Base-by-base conservation (phyloP, 2,329 filamentous ascomycete species). In the Arthrobotrys pseudoclavata region DNA sequence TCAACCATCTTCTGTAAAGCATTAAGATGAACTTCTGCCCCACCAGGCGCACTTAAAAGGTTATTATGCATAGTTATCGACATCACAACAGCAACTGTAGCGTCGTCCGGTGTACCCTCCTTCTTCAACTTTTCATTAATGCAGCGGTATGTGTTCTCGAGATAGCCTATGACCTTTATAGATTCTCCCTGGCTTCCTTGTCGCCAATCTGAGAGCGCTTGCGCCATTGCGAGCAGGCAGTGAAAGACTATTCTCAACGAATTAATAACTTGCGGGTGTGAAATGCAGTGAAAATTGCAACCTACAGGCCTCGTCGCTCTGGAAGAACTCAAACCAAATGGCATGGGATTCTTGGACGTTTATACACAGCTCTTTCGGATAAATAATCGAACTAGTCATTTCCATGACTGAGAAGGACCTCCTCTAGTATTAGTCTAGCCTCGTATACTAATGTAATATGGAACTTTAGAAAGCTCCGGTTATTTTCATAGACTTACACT, bases 41-140 rank as follows among this genome's bases (percentile, higher is more conserved):
- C 67, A 20, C 60, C 62, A 5, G 74, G 67, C 15, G 74, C 67
- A 4, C 67, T 63, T 6, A 71, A 37, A n/a, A 77, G 34, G 42
- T 77, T 77, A 52, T 68, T 66, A 40, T 77, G 64, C 74, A 77
- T 77, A 0, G 74, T 57, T 10, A 77, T 71, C 4, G 74, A 77
- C 74, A 77, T 77, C 3, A 77, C 74, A 22, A 50, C 62, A 7
- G 74, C 74, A 24, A 77, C 47, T 3, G 74, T 77, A 12, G 74
- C 18, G 26, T 77, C 52, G 3, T 55, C 60, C 1, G 67, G 74
- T 31, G 53, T 34, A 7, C 42, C 37, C 40, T 77, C 24, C 10
- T 18, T 15, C 22, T 31, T 42, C 22, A 77, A 20, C 45, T 71
- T 77, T 18, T 68, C 31, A 34, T 71, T 71, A 13, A 77, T 64